Evolutionary conservation across 148 eudicot species (phyloP).

Genomic region (Pharnaceum exiguum): DNA sequence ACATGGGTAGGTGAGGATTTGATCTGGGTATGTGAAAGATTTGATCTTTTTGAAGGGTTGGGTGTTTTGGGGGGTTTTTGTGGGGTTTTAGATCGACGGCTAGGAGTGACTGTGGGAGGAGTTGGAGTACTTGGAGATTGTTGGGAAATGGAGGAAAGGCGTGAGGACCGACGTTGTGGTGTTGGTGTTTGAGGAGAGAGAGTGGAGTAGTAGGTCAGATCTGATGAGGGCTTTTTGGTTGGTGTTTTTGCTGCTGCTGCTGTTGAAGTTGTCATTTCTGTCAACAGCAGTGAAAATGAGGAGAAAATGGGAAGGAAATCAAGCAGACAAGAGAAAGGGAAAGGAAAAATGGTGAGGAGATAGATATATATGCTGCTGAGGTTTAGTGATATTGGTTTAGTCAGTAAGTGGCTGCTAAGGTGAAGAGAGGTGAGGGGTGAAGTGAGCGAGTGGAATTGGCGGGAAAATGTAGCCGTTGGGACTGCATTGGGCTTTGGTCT

Average conservation of each 20-base stretch:
- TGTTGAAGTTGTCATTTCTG: slow-evolving; percentile 34
- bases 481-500: no score
- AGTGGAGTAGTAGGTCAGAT: slow-evolving; percentile 16
- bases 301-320: not conserved
- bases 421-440: not conserved
- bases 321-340: not conserved
- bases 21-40: slow-evolving; percentile 1
- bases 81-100: slow-evolving; percentile 26
- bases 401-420: no score
- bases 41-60: slow-evolving; percentile 18
- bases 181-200: slow-evolving; percentile 52
- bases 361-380: no score
- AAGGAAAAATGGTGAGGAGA: not conserved
- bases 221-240: slow-evolving; percentile 10
- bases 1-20: no score
- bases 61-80: slow-evolving; percentile 20
- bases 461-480: slow-evolving; percentile 9
- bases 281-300: not conserved
- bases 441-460: slow-evolving; percentile 10
- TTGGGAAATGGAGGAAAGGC: slow-evolving; percentile 10
- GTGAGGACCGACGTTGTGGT: slow-evolving; percentile 31
- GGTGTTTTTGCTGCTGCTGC: slow-evolving; percentile 44
- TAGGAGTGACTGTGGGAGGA: slow-evolving; percentile 17
- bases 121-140: no score
- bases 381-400: no score